Base-by-base conservation (phyloP, 2,329 filamentous ascomycete genomes). In the Neocatenulostroma microsporum region DNA sequence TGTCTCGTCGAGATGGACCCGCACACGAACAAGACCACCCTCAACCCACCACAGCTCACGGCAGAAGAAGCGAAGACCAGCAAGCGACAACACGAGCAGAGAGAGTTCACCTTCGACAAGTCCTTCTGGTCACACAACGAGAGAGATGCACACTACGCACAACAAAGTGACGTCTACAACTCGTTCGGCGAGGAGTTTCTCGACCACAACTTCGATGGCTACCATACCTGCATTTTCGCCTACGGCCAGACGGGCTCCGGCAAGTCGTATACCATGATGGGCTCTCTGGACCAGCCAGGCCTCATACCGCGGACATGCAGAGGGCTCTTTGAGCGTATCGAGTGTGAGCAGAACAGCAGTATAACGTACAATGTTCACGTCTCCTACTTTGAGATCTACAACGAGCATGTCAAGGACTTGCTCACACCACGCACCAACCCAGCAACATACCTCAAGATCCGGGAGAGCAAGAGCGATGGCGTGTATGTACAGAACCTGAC, bases 251-350 rank as follows among this genome's bases (percentile, higher is more conserved):
- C 91, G 0, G 91, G 91, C 17, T 94, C 88, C 1, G 91, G 91
- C 34, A 98, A 98, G 69, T 94, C 85, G 59, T 98, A 96, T 65
- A 95, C 91, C 27, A 98, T 81, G 78, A 98, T 98, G 91, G 91
- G 91, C 28, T 80, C 73, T 2, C 69, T 80, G 5, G 83, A 91
- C 20, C 77, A 93, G 49, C 86, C 87, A 0, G 91, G 91, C 4
- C 71, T 98, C 37, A 98, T 98, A 47, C 91, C 91, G 6, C 77
- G 88, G 34, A 98, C 91, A 8, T 98, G 91, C 62, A 82, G 94
- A 61, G 91, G 95, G 62, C 73, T 98, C 34, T 98, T 98, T 59
- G 80, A 94, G 66, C 78, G 91, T 37, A 95, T 98, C 58, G 82
- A 89, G 47, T 76, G 78, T 28, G 80, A 84, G 48, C 82, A 93